Evolutionary conservation across 495 filamentous ascomycete species (phyloP).

Genomic region (Parachaetomium inaequale): DNA sequence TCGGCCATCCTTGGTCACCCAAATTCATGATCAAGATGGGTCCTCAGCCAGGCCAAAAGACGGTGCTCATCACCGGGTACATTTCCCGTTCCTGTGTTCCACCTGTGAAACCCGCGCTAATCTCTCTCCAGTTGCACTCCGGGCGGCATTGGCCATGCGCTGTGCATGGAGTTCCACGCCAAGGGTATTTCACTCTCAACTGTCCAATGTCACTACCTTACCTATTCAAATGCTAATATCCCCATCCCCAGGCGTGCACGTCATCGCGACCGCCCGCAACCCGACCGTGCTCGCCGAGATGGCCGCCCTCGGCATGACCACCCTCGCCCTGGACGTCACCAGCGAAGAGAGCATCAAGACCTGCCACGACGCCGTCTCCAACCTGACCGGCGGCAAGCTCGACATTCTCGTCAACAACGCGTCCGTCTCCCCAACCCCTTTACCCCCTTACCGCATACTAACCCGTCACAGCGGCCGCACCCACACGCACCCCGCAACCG

Average conservation of each 20-base stretch:
- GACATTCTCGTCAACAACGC: slow-evolving; percentile 68
- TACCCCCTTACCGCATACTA: background rate
- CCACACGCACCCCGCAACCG: slow-evolving; percentile 51
- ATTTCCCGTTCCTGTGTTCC: slow-evolving; percentile 1
- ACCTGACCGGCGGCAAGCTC: slow-evolving; percentile 54
- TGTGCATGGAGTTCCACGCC: slow-evolving; percentile 49
- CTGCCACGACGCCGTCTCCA: slow-evolving; percentile 44
- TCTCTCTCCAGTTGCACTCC: slow-evolving; percentile 45
- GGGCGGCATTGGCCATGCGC: slow-evolving; percentile 51
- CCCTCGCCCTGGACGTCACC: slow-evolving; percentile 50
- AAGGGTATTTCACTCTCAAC: slow-evolving; percentile 34
- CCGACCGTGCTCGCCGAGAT: slow-evolving; percentile 44
- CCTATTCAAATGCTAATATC: background rate
- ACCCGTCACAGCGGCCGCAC: slow-evolving; percentile 42
- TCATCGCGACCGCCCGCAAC: slow-evolving; percentile 54
- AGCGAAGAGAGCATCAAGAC: slow-evolving; percentile 47
- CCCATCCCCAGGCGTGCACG: slow-evolving; percentile 46
- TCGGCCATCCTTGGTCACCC: background rate
- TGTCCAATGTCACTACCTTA: background rate
- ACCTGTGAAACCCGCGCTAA: background rate
- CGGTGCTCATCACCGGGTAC: slow-evolving; percentile 52
- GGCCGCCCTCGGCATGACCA: slow-evolving; percentile 45
- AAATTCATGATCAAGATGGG: slow-evolving; percentile 17
- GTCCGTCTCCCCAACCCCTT: slow-evolving; percentile 28
- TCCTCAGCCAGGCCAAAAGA: slow-evolving; percentile 41